Base-by-base conservation (phyloP, 2,329 filamentous ascomycete genomes). In the Pseudocercospora crystallina region DNA sequence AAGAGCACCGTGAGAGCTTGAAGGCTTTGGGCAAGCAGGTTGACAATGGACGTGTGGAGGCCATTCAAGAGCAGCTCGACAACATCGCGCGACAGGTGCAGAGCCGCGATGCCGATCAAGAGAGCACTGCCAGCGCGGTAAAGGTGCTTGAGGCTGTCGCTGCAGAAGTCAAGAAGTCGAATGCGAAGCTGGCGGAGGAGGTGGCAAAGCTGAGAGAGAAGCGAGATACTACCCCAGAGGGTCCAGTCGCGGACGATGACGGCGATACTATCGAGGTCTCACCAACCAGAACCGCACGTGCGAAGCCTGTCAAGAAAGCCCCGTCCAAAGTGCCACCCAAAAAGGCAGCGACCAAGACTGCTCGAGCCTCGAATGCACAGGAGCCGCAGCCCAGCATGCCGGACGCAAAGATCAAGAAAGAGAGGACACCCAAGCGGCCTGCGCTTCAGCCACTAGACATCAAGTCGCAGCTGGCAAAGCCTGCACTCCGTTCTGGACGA, bases 61-160 rank as follows among this genome's bases (percentile, higher is more conserved):
- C 20, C 9, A 60, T 63, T 29, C 40, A 39, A 15, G 38, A 26
- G 13, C 53, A 57, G 34, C 43, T 64, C 26, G 48, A 47, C 5
- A 34, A 36, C 11, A 37, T 61, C 43, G 20, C 45, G 20, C 31
- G 51, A 31, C 51, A 59, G 20, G 56, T 58, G 3, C 33, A 47
- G 29, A 39, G 48, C 11, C 53, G 54, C 13, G 51, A 52, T 4
- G 33, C 14, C 10, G 43, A 54, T 11, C 56, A 47, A 42, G 43
- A 51, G 49, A 37, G 20, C n/a, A 30, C 61, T 20, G 48, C 49
- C 36, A 50, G 52, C 9, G 57, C 52, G 26, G 12, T 63, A 26
- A 15, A 17, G 5, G 48, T 51, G 38, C 49, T 65, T 9, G 58
- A 62, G 43, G 36, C 43, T 11, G 58, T 49, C n/a, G 38, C 53